These are phyloP conservation scores for Mycena galopus DNA, from an alignment of 768 basidiomycete species.

Conservation along the genomic window DNA sequence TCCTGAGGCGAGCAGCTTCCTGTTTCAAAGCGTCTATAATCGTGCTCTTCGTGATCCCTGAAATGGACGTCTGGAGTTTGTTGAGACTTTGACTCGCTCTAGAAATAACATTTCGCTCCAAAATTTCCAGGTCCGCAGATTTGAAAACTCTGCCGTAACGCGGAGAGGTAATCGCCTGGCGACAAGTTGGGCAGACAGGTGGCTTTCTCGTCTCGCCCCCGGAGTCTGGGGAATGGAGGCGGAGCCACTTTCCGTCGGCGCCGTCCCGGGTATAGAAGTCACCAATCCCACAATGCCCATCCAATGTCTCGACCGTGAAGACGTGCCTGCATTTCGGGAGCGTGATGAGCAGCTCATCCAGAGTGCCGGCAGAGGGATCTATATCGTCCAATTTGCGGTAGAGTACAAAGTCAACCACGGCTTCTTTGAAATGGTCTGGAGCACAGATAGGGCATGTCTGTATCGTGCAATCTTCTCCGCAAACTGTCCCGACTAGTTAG, in stretches of 20 bases:
- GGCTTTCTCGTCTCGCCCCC: conserved; percentile 48
- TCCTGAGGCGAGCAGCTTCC: conserved; percentile 34
- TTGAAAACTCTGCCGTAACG: conserved; percentile 76
- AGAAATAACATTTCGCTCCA: conserved; percentile 72
- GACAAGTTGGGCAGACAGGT: conserved; percentile 75
- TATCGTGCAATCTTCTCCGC: conserved; percentile 70
- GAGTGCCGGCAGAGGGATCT: conserved; percentile 48
- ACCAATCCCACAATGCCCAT: conserved; percentile 66
- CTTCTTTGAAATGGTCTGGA: conserved; percentile 48
- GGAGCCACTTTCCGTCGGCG: conserved; percentile 55
- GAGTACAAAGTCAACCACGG: conserved; percentile 73
- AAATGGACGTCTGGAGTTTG: conserved; percentile 44
- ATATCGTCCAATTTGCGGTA: conserved; percentile 65
- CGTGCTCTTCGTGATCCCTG: conserved; percentile 41
- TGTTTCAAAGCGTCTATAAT: conserved; percentile 32
- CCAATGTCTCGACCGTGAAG: conserved; percentile 80
- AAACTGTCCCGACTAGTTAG: conserved; percentile 58
- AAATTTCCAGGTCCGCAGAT: conserved; percentile 71
- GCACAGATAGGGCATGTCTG: conserved; percentile 71
- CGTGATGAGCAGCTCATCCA: conserved; percentile 71
- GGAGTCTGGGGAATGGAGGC: conserved; percentile 53
- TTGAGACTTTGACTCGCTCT: conserved; percentile 62
- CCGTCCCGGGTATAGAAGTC: conserved; percentile 62
- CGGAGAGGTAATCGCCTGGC: conserved; percentile 65
- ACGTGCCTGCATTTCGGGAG: conserved; percentile 71